Conservation (phyloP, 2,329 filamentous ascomycete genomes). For the Pseudogymnoascus sp. region DNA sequence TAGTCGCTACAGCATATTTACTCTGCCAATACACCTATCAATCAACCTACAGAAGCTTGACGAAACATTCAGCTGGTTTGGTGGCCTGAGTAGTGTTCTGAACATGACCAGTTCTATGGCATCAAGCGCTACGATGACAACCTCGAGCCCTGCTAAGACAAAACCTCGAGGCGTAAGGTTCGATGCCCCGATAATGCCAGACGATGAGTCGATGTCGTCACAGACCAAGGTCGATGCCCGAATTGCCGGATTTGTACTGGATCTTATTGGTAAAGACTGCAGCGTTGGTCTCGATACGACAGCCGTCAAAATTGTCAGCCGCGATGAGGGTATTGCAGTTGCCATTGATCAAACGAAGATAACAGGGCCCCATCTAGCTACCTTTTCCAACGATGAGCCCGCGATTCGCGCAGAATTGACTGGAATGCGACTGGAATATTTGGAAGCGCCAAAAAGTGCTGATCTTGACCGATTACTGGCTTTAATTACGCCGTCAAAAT, state of each 20-base stretch:
- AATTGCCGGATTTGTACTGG: conserved; percentile 67
- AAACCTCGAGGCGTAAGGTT: conserved; percentile 55
- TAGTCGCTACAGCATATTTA: conserved; percentile 58
- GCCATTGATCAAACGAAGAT: conserved; percentile 70
- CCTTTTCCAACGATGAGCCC: conserved; percentile 43
- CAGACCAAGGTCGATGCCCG: conserved; percentile 64
- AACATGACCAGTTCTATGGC: conserved; percentile 81
- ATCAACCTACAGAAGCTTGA: conserved; percentile 77
- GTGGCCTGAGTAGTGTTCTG: conserved; percentile 82
- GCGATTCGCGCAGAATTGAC: conserved; percentile 56
- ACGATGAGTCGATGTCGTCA: conserved; percentile 22
- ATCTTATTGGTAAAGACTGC: conserved; percentile 72
- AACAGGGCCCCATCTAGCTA: conserved; percentile 58
- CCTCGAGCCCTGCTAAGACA: conserved; percentile 30
- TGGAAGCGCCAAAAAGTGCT: conserved; percentile 63
- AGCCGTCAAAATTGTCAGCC: conserved; percentile 71
- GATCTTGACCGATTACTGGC: conserved; percentile 78
- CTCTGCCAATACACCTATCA: conserved; percentile 67
- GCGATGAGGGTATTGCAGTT: conserved; percentile 64
- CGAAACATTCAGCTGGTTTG: conserved; percentile 81
- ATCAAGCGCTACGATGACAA: conserved; percentile 54
- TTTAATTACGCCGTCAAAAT: conserved; percentile 83
- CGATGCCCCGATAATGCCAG: conserved; percentile 35
- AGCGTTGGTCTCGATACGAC: conserved; percentile 68
- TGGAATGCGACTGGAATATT: conserved; percentile 65